Evolutionary conservation across 495 filamentous ascomycete genomes (phyloP).

Genomic region (Daldinia grandis): DNA sequence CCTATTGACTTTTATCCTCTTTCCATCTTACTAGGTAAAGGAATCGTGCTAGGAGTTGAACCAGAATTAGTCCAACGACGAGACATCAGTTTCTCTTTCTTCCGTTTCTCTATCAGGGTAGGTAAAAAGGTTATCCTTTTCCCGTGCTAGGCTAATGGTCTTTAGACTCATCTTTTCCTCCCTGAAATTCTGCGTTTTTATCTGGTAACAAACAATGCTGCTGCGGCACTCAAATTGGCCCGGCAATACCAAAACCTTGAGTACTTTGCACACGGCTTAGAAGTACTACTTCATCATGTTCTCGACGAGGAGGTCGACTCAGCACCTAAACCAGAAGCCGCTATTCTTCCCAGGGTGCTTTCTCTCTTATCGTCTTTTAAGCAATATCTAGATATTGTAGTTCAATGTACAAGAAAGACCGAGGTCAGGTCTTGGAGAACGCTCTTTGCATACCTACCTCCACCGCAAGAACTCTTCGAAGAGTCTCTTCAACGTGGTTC

Average conservation of each 20-base stretch:
- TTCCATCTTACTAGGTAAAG: conserved; percentile 83
- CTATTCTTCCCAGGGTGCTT: conserved; percentile 85
- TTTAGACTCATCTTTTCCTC: conserved; percentile 85
- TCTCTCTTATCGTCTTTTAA: conserved; percentile 90
- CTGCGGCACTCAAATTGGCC: conserved; percentile 78
- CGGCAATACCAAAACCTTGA: conserved; percentile 83
- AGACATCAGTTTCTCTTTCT: conserved; percentile 86
- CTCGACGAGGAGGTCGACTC: conserved; percentile 93
- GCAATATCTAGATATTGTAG: conserved; percentile 91
- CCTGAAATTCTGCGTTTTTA: conserved; percentile 84
- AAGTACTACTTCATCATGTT: conserved; percentile 91
- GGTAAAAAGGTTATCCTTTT: conserved; percentile 33
- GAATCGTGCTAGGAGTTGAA: conserved; percentile 89
- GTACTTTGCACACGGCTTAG: conserved; percentile 92
- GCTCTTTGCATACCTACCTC: conserved; percentile 87
- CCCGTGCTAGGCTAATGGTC: conserved; percentile 33
- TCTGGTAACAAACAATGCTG: conserved; percentile 72
- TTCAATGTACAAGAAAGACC: conserved; percentile 97
- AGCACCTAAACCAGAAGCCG: conserved; percentile 69
- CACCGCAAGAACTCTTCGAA: conserved; percentile 90
- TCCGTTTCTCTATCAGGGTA: conserved; percentile 84
- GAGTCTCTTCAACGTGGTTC: conserved; percentile 81
- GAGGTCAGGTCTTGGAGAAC: conserved; percentile 95
- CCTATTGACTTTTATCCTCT: conserved; percentile 90
- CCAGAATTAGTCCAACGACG: conserved; percentile 89